Conservation (phyloP, 495 filamentous ascomycete genomes). For the Daldinia childiae region DNA sequence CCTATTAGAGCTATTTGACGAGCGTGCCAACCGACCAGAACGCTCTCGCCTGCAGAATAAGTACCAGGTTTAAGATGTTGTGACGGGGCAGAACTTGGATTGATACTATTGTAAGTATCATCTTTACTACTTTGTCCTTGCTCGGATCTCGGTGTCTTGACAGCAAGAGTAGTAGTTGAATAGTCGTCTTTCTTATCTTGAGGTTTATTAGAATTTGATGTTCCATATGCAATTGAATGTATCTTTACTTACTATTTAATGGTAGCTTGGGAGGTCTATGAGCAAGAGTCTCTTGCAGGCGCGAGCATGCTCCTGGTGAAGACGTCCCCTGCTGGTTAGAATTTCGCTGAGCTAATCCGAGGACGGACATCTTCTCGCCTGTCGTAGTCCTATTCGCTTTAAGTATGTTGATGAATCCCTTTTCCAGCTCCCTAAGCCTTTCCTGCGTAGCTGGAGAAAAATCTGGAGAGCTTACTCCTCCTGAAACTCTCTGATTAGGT, state of each 20-base stretch:
- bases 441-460: slow-evolving; percentile 8
- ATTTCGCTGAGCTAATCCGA: neutral
- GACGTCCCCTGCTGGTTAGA: neutral
- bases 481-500: neutral
- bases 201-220: neutral
- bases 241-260: neutral
- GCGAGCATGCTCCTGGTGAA: neutral
- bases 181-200: neutral
- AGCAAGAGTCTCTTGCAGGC: neutral
- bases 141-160: neutral
- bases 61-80: slow-evolving; percentile 16
- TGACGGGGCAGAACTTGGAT: neutral
- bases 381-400: neutral
- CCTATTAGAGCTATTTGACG: slow-evolving; percentile 8
- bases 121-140: neutral
- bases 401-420: neutral
- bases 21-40: slow-evolving; percentile 17
- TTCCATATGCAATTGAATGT: neutral
- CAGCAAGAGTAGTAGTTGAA: neutral
- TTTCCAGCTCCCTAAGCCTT: slow-evolving; percentile 8
- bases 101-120: neutral
- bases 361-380: slow-evolving; percentile 7
- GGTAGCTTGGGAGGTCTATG: neutral
- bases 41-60: slow-evolving; percentile 10
- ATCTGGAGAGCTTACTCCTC: neutral